These are phyloP conservation scores for Mortierella alpina DNA, from an alignment of 192 early-diverging fungal species.

Conservation along the genomic window DNA sequence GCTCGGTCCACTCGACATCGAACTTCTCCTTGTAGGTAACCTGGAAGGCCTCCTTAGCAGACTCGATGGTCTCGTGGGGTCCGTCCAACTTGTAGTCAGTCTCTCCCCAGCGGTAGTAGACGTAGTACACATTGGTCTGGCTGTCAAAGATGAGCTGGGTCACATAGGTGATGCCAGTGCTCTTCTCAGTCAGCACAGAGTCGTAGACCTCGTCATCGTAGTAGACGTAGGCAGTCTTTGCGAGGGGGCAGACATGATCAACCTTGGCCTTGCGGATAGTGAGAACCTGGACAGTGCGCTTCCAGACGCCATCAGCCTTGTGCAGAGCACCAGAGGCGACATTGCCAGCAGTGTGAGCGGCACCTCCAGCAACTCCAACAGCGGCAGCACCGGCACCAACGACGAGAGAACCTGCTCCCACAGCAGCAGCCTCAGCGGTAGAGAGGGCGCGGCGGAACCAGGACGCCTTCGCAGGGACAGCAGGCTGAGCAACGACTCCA, in stretches of 20 bases:
- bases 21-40: conserved; percentile 12
- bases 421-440: conserved; percentile 4
- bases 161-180: conserved; percentile 7
- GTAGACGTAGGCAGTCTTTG: conserved; percentile 21
- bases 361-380: neutral
- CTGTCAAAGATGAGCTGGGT: conserved; percentile 10
- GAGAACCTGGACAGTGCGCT: conserved; percentile 31
- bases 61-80: conserved; percentile 3
- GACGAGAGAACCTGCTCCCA: conserved; percentile 3
- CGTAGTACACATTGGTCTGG: conserved; percentile 7
- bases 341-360: neutral
- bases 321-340: conserved; percentile 11
- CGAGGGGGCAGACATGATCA: conserved; percentile 14
- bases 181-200: neutral
- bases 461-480: conserved; percentile 8
- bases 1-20: conserved; percentile 1
- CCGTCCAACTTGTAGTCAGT: conserved; percentile 12
- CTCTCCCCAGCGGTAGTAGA: conserved; percentile 18
- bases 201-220: conserved; percentile 5
- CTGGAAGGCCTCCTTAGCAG: conserved; percentile 13
- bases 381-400: conserved; percentile 1
- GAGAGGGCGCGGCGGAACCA: conserved; percentile 21
- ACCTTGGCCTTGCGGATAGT: conserved; percentile 37
- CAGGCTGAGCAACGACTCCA: neutral
- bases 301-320: conserved; percentile 32